Evolutionary conservation across 352 stramenopile species (phyloP).

Genomic region (Phytopythium montanum): DNA sequence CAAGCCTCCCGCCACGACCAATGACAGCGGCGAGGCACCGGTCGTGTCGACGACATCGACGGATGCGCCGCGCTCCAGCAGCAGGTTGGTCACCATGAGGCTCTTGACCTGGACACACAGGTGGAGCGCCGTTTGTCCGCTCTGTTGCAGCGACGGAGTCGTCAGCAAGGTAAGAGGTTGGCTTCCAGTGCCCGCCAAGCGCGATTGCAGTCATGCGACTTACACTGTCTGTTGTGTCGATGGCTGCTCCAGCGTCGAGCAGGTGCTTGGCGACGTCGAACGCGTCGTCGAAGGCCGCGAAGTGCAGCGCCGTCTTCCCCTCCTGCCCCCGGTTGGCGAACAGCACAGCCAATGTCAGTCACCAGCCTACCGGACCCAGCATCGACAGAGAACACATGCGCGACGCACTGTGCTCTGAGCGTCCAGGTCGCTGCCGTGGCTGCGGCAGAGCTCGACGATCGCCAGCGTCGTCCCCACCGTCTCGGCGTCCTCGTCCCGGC

Average conservation of each 20-base stretch:
- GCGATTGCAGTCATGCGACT: neutral
- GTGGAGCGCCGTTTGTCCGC: conserved; percentile 20
- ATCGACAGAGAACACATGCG: neutral
- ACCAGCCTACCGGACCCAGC: neutral
- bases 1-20: conserved; percentile 17
- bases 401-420: conserved; percentile 11
- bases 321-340: conserved; percentile 10
- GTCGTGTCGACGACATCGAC: conserved; percentile 16
- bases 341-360: neutral
- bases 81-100: conserved; percentile 18
- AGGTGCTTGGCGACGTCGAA: conserved; percentile 23
- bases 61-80: conserved; percentile 13
- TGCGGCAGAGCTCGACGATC: conserved; percentile 12
- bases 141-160: conserved; percentile 3
- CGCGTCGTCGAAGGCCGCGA: conserved; percentile 14
- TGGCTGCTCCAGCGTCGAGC: conserved; percentile 9
- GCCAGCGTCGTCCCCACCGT: conserved; percentile 2
- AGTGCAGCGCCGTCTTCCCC: conserved; percentile 23
- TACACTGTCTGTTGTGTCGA: conserved; percentile 18
- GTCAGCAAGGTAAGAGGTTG: neutral
- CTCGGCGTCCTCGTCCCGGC: conserved; percentile 15
- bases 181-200: neutral
- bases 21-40: conserved; percentile 9
- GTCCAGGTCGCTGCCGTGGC: conserved; percentile 10
- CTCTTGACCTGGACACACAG: conserved; percentile 22